Base-by-base conservation (phyloP, 1,139 yeast genomes). In the Diutina pseudorugosa region DNA sequence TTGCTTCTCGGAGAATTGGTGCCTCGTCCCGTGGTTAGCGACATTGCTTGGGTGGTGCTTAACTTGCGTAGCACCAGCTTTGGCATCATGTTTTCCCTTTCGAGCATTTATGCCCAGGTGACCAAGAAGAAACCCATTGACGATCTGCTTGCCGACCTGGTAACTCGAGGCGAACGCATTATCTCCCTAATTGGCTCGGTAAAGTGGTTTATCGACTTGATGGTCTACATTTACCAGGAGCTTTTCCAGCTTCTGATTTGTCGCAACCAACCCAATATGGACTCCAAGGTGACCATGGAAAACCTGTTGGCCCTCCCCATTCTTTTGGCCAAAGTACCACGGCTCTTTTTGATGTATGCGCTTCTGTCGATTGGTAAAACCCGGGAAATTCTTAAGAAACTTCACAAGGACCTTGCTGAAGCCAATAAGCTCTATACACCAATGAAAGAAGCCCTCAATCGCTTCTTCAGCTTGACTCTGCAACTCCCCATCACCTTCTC, bases 121-220 rank as follows among this genome's bases (percentile, higher is more conserved):
- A 76, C 81, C 51, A 73, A 79, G 59, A 72, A 72, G 58, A 73
- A 73, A 57, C 76, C 77, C 0, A 61, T 69, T 1, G 77, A 74
- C 54, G 85, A 81, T 57, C 73, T 72, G 18, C 58, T 77, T 25
- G 72, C 71, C 30, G 88, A 84, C 59, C 74, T 82, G 0, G 73
- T 77, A 18, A 70, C 76, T 53, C 65, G 85, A 60, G 79, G 82
- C 51, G 80, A 82, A 61, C 70, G 80, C 55, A 72, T 84, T 6
- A 67, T 82, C 54, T 77, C 85, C 19, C 72, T 85, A 52, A 65
- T 85, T 20, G 95, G 96, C 0, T 77, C 82, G 45, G 76, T 84
- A n/a, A 76, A 87, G 58, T 89, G 95, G 95, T 73, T 84, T 55
- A 72, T 85, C 45, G 95, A 88, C 61, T 74, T 86, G 54, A 71